Evolutionary conservation across 2,329 filamentous ascomycete species (phyloP), one percentile per base, ranked within the genome.

Genomic region (Lachnellula occidentalis): DNA sequence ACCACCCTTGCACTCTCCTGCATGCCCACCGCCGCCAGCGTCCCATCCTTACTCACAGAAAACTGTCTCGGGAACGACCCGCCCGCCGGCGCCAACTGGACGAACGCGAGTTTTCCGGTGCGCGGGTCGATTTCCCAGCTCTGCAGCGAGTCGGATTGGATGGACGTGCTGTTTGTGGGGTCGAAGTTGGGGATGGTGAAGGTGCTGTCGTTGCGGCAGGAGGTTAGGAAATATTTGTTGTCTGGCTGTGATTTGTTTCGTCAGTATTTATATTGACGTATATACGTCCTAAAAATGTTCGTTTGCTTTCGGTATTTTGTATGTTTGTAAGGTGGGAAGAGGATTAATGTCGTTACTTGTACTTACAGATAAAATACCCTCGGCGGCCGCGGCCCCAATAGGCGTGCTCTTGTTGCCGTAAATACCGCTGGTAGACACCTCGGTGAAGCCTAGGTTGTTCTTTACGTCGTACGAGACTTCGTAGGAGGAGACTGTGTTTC

Each of bases 141-240:
- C 57, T 85, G 77, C 51, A 92, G 71, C 1, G 86, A 79, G 68
- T 89, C 86, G 0, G 84, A 85, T 8, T 75, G 66, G 53, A 83
- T 73, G 12, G 62, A 57, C 8, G 74, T 76, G 58, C 61, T 70
- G 65, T 77, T 24, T 24, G 24, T 24, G 55, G 69, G 52, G 62
- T 78, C 73, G 61, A 73, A 75, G 69, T 75, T 75, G 54, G 74
- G 70, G 53, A 80, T 73, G 14, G 64, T 64, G 66, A 85, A 79
- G 21, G 76, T 71, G 45, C 72, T 74, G 65, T 86, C 85, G 65
- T 80, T 79, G 58, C 88, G 84, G 59, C 87, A 87, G 2, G 85
- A 86, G 42, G 87, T 77, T 61, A 87, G 75, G 50, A 91, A 67
- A 72, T 83, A 88, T 36, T 77, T 79, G 56, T 77, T 73, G 64